Conservation (phyloP, 768 basidiomycete genomes). For the Termitomyces sp. region DNA sequence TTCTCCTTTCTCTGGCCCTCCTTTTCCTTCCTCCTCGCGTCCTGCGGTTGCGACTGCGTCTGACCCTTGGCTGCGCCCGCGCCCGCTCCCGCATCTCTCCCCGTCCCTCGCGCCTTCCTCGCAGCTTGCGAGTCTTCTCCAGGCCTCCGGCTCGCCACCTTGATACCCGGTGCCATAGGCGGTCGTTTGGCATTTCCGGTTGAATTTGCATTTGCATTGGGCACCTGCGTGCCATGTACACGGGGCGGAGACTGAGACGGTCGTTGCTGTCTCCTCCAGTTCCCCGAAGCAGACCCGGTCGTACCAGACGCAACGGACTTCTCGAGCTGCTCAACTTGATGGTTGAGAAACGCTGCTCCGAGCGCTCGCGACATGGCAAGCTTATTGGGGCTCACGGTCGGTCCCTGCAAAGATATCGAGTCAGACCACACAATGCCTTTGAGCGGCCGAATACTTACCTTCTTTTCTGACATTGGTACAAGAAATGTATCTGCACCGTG, state of each 20-base stretch:
- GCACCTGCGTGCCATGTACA: not conserved
- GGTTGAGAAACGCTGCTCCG: slow-evolving; percentile 81
- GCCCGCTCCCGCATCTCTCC: slow-evolving; percentile 1
- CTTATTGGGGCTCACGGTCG: slow-evolving; percentile 40
- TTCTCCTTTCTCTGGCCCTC: slow-evolving; percentile 20
- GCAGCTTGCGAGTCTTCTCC: slow-evolving; percentile 17
- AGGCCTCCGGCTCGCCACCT: slow-evolving; percentile 25
- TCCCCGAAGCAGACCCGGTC: slow-evolving; percentile 44
- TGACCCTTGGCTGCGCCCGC: slow-evolving; percentile 9
- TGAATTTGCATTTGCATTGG: not conserved
- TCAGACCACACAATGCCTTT: not conserved
- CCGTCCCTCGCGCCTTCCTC: slow-evolving; percentile 11
- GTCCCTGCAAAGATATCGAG: slow-evolving; percentile 9
- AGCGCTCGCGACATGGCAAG: slow-evolving; percentile 83
- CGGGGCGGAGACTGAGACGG: not conserved
- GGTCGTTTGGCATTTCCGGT: slow-evolving; percentile 20
- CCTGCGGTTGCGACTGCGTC: not conserved
- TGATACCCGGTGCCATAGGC: slow-evolving; percentile 24
- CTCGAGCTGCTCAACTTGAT: slow-evolving; percentile 87
- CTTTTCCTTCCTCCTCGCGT: slow-evolving; percentile 23
- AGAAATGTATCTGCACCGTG: not conserved
- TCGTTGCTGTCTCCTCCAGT: slow-evolving; percentile 51
- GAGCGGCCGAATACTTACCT: not conserved
- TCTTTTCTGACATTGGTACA: slow-evolving; percentile 8
- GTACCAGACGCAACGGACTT: slow-evolving; percentile 45